Conservation (phyloP, 805 yeast species). For the Yarrowia sp. region DNA sequence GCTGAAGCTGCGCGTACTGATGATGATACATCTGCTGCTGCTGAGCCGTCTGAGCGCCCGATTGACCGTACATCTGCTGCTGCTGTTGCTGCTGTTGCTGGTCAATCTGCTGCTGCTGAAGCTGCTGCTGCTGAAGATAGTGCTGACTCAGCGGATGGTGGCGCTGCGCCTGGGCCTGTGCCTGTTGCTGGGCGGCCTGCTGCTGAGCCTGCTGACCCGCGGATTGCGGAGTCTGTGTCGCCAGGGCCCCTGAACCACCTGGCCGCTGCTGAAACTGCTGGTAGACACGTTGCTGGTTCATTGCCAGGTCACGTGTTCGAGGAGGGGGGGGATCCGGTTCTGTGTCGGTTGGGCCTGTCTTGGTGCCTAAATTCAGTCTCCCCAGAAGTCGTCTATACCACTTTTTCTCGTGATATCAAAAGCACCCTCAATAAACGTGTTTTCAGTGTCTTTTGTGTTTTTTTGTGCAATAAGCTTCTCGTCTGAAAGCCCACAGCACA, state of each 20-base stretch:
- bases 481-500: conserved; percentile 5
- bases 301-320: not conserved
- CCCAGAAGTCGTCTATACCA: too few species aligned
- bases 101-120: too few species aligned
- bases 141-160: conserved; percentile 11
- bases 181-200: not conserved
- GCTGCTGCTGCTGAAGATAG: too few species aligned
- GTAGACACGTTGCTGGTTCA: conserved; percentile 36
- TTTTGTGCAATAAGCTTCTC: conserved; percentile 27
- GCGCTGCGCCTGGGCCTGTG: too few species aligned
- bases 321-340: too few species aligned
- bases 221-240: not conserved
- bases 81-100: too few species aligned
- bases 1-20: conserved; percentile 7
- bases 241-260: conserved; percentile 23
- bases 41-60: not conserved
- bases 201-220: too few species aligned
- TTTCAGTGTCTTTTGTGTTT: conserved; percentile 4
- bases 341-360: too few species aligned
- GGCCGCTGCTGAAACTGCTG: conserved; percentile 34
- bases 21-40: not conserved
- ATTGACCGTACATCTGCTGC: too few species aligned
- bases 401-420: conserved; percentile 21
- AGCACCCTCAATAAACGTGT: conserved; percentile 31
- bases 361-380: too few species aligned